phyloP scores from a whole-genome alignment of 2,329 filamentous ascomycete genomes.

The Aspergillus aculeatinus region DNA sequence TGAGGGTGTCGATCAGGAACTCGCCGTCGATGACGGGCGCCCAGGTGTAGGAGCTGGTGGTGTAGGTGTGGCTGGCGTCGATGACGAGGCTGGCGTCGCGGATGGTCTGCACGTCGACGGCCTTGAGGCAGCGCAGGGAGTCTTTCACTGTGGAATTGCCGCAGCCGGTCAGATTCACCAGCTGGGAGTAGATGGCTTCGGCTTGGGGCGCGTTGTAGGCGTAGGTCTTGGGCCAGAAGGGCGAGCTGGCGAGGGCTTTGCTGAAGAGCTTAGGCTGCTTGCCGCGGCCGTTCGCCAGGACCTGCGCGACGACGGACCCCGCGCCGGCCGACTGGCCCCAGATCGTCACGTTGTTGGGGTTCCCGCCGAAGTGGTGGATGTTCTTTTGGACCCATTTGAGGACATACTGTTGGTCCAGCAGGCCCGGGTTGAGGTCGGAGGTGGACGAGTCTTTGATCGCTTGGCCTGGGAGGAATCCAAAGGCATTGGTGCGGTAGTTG shows the following conservation, averaged over 20 bases:
- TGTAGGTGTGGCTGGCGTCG: conserved; percentile 52
- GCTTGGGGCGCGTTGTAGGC: conserved; percentile 51
- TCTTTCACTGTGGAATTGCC: conserved; percentile 30
- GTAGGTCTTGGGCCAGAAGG: conserved; percentile 62
- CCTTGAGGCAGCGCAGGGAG: conserved; percentile 58
- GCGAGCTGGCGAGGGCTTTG: conserved; percentile 53
- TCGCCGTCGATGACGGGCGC: conserved; percentile 59
- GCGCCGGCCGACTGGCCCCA: conserved; percentile 58
- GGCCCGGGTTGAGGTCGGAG: conserved; percentile 53
- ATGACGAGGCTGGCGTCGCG: conserved; percentile 54
- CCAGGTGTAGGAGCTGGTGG: conserved; percentile 59
- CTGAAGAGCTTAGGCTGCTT: conserved; percentile 48
- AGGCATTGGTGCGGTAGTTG: conserved; percentile 59
- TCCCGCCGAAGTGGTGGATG: conserved; percentile 55
- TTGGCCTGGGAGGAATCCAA: conserved; percentile 55
- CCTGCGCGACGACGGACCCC: conserved; percentile 40
- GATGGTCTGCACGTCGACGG: conserved; percentile 53
- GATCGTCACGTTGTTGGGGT: conserved; percentile 53
- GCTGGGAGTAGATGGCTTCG: conserved; percentile 51
- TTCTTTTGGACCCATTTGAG: conserved; percentile 56
- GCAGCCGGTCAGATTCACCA: conserved; percentile 52
- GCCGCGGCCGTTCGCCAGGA: conserved; percentile 50
- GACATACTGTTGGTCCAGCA: conserved; percentile 54
- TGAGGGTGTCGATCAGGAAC: conserved; percentile 53
- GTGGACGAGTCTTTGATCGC: conserved; percentile 45